These are phyloP conservation scores for Theileria orientalis DNA, from an alignment of 169 alveolate genomes.

Conservation along the genomic window DNA sequence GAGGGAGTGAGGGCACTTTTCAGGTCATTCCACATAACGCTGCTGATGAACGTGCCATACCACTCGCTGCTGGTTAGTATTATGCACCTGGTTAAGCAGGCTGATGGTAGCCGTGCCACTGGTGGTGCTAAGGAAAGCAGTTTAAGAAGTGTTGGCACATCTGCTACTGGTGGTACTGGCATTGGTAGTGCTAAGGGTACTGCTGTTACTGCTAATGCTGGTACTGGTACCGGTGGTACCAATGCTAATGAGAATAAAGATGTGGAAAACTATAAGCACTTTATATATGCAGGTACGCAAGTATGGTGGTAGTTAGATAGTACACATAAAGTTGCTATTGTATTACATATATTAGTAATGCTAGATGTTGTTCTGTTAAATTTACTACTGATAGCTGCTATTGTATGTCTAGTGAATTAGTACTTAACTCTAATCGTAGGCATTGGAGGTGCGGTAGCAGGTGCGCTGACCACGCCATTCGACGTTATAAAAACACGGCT, in stretches of 20 bases:
- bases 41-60: conserved; percentile 93
- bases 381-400: too few relatives aligned
- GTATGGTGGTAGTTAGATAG: background rate
- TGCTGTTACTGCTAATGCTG: too few relatives aligned
- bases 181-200: too few relatives aligned
- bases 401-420: background rate
- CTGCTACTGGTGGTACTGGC: too few relatives aligned
- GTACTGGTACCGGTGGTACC: too few relatives aligned
- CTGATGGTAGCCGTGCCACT: conserved; percentile 36
- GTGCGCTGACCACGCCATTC: conserved; percentile 91
- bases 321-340: too few relatives aligned
- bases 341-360: too few relatives aligned
- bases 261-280: conserved; percentile 5
- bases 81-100: conserved; percentile 88
- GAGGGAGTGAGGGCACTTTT: conserved; percentile 90
- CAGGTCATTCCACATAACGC: conserved; percentile 91
- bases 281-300: conserved; percentile 6
- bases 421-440: conserved; percentile 79
- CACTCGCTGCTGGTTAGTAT: conserved; percentile 88
- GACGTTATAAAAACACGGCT: conserved; percentile 95
- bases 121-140: background rate
- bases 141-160: too few relatives aligned
- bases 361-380: too few relatives aligned
- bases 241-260: too few relatives aligned
- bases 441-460: conserved; percentile 95